A percentile compares a stretch with the other conserved stretches of the same genome.
Evolutionary conservation across 768 basidiomycete genomes (phyloP).

Genomic region (Suillus subluteus): DNA sequence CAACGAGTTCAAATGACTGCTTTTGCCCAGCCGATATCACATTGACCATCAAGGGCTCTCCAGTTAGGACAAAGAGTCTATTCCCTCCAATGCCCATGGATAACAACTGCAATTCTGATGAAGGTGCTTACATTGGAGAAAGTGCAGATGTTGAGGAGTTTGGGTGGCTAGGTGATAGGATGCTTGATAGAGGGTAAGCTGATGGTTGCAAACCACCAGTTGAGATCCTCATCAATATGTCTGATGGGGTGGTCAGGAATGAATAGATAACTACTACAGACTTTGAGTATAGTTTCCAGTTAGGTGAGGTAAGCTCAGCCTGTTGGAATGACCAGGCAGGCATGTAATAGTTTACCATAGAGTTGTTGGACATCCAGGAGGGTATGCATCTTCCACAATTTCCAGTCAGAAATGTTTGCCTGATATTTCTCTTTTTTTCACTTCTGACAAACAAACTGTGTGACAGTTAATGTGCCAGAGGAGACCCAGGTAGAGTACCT

Average conservation of each 20-base stretch:
- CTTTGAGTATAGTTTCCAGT: conserved; percentile 40
- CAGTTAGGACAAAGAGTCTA: conserved; percentile 36
- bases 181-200: no score
- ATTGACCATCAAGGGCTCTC: conserved; percentile 24
- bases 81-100: conserved; percentile 26
- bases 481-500: conserved; percentile 33
- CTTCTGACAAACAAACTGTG: no score
- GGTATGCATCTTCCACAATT: conserved; percentile 22
- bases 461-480: no score
- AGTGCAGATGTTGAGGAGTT: no score
- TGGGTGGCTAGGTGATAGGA: no score
- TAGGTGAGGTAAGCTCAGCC: conserved; percentile 44
- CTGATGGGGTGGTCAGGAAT: conserved; percentile 23
- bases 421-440: conserved; percentile 32
- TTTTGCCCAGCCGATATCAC: conserved; percentile 51
- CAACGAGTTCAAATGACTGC: conserved; percentile 13
- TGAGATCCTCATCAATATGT: conserved; percentile 25
- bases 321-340: conserved; percentile 33
- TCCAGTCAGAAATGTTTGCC: conserved; percentile 31
- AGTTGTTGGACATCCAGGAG: conserved; percentile 32
- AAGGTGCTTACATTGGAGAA: conserved; percentile 35
- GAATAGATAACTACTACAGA: conserved; percentile 35
- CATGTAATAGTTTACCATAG: conserved; percentile 36
- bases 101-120: conserved; percentile 36
- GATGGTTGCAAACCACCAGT: conserved; percentile 24